Evolutionary conservation across 768 basidiomycete genomes (phyloP), one percentile per base, ranked within the genome.

Genomic region (Suillus decipiens): DNA sequence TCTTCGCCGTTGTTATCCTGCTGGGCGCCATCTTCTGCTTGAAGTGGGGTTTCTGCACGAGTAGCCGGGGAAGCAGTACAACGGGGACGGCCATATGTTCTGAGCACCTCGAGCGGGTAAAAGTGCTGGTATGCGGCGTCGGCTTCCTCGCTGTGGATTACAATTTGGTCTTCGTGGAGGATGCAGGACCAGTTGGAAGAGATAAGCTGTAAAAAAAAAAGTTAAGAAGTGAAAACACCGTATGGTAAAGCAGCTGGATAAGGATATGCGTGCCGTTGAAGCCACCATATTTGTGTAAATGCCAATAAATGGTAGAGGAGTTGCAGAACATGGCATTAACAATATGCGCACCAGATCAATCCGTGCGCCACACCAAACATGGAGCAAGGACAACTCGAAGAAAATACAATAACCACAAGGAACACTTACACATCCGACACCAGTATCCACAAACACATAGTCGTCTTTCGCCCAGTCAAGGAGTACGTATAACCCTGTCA

Each of bases 171-270:
- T 66, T 90, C 82, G 68, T 82, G 84, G 11, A 90, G 73, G 54
- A 90, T 90, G 68, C 89, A 91, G 28, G 88, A 89, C 89, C 89
- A 91, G 63, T 90, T 90, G 11, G 89, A 87, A 22, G 87, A 88
- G 70, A 81, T 78, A 14, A 83, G 80, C 89, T 90, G 64, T 24
- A 61, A 63, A 59, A 11, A 59, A 11, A 9, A 7, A 53, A 12
- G 50, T 62, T 24, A 45, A 45, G 14, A 10, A 59, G 65, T 61
- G 59, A 61, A 41, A 39, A 58, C 24, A 15, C 57, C 51, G 24
- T 22, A 53, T 19, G 11, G 17, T 19, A 51, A 51, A 51, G 17
- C 17, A 53, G 5, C 9, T 33, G 17, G 10, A 33, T 33, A 53
- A 53, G 12, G 10, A 53, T n/a, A 12, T n/a, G 51, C 31, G 31